Evolutionary conservation across 352 stramenopile genomes (phyloP).

Genomic region (Pythium coloratum): DNA sequence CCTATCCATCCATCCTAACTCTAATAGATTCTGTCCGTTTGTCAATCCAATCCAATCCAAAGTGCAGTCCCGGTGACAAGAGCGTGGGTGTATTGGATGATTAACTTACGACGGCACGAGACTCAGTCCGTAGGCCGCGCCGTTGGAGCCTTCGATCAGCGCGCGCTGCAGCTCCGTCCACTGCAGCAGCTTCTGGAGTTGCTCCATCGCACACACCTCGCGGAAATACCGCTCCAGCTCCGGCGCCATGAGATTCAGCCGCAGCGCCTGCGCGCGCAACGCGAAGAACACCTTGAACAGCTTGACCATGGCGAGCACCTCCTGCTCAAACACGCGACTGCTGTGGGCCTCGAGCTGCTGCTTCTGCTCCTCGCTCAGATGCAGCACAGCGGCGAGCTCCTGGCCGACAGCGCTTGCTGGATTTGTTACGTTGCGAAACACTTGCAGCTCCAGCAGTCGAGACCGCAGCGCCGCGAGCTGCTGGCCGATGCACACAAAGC

Average conservation of each 20-base stretch:
- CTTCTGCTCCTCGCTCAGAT: constrained; percentile 57
- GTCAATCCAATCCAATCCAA: constrained; percentile 9
- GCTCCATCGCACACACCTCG: constrained; percentile 65
- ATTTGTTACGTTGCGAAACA: constrained; percentile 51
- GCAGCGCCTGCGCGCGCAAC: constrained; percentile 63
- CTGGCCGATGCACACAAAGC: constrained; percentile 56
- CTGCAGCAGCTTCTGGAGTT: constrained; percentile 70
- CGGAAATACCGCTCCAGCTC: constrained; percentile 71
- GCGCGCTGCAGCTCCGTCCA: constrained; percentile 74
- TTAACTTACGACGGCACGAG: constrained; percentile 13
- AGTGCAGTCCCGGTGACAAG: too few species aligned
- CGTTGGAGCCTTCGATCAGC: constrained; percentile 38
- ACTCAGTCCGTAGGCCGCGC: constrained; percentile 5
- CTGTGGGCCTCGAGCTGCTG: constrained; percentile 66
- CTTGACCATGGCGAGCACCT: constrained; percentile 63
- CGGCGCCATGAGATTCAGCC: constrained; percentile 64
- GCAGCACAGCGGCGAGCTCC: constrained; percentile 49
- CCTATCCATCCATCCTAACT: constrained; percentile 1
- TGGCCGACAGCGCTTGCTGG: constrained; percentile 33
- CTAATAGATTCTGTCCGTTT: constrained; percentile 8
- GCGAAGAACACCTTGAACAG: constrained; percentile 84
- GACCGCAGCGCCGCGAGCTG: constrained; percentile 55
- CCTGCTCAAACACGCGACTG: constrained; percentile 56
- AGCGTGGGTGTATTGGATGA: neutral
- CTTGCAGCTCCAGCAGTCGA: constrained; percentile 63